Evolutionary conservation across 371 early-diverging fungal species (phyloP), one percentile per base, ranked within the genome.

Genomic region (Mortierella sp.): DNA sequence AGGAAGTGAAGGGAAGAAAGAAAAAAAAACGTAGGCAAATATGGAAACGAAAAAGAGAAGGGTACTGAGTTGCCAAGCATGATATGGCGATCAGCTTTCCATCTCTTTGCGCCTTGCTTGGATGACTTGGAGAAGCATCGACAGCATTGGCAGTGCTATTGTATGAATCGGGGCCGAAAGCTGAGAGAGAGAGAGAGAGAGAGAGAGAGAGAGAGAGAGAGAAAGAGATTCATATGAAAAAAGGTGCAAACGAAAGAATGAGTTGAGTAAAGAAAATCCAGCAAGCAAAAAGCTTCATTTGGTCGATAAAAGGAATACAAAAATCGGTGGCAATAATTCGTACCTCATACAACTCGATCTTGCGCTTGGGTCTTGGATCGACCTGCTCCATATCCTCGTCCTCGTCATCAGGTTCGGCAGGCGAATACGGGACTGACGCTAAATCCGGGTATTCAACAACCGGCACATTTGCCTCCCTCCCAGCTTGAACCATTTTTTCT

Each of bases 331-430:
- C 5, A 51, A 63, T 14, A 8, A 12, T n/a, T 11, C 32, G 4
- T 63, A 63, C 63, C 29, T 63, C 63, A 18, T 32, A 63, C 63
- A 63, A 63, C 38, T 32, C 63, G 29, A 63, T 63, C 32, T 63
- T 63, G 18, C 38, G 32, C 29, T 29, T 16, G 5, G 41, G 72
- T 18, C 8, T 38, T n/a, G 27, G 27, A 4, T 77, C 77, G 29
- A 16, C 32, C 38, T 43, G 21, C 54, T 43, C 35, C 54, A 74
- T 41, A 21, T 49, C 49, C 49, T 49, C 51, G 21, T 51, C 14
- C 4, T 77, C 84, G 16, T 54, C 41, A 27, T 78, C 72, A 0
- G 81, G 81, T 12, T 85, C 85, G 2, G 71, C 73, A 38, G 84
- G 84, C 2, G 84, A 72, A 0, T 55, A 44, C 3, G 84, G 84